A percentile compares a stretch with the other conserved stretches of the same genome.
These are phyloP conservation scores for Podospora anserina DNA, from an alignment of 495 filamentous ascomycete genomes.

Conservation along the genomic window DNA sequence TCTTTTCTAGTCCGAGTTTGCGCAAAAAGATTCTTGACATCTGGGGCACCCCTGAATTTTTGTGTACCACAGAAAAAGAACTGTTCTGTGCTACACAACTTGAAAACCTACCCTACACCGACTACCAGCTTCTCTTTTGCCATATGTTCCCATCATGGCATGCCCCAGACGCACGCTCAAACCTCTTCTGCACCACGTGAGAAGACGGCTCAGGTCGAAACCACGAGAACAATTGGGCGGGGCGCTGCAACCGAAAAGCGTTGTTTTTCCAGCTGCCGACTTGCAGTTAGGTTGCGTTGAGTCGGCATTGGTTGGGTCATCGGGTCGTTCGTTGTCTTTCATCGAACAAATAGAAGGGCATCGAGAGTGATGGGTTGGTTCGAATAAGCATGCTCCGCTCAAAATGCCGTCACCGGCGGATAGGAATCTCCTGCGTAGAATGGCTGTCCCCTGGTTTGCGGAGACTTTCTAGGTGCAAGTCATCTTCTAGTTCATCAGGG, in stretches of 20 bases:
- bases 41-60: not conserved
- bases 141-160: not conserved
- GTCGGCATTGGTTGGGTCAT: not conserved
- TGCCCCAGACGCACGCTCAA: not conserved
- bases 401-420: not conserved
- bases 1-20: not conserved
- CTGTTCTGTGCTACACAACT: not conserved
- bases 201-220: not conserved
- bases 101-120: not conserved
- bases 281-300: not conserved
- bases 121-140: not conserved
- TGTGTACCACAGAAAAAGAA: not conserved
- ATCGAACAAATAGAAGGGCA: not conserved
- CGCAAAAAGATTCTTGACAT: not conserved
- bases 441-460: not conserved
- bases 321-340: no score
- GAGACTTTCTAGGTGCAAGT: not conserved
- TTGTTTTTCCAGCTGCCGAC: not conserved
- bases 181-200: not conserved
- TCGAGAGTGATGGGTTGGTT: not conserved
- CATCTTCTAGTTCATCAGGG: not conserved
- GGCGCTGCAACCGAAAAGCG: conserved; percentile 5
- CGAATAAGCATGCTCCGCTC: not conserved
- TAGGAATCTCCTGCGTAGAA: not conserved
- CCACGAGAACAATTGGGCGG: not conserved